phyloP scores from a whole-genome alignment of 2,329 filamentous ascomycete genomes.

The Cryphonectria naterciae region DNA sequence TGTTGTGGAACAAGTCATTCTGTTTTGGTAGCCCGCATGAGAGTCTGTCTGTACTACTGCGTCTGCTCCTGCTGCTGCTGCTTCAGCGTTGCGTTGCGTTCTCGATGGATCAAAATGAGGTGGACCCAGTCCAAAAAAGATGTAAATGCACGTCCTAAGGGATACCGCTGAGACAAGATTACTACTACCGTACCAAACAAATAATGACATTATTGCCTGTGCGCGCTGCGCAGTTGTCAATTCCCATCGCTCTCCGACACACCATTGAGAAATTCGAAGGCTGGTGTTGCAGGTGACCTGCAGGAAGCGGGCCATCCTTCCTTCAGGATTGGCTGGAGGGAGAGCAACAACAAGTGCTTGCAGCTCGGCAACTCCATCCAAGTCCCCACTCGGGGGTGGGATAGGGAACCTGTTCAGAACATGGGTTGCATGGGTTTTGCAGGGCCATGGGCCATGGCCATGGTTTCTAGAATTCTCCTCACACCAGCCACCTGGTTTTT shows the following conservation, averaged over 20 bases:
- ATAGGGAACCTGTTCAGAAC: neutral
- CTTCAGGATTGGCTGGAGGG: constrained; percentile 12
- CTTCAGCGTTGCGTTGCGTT: neutral
- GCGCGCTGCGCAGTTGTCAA: neutral
- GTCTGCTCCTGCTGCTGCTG: too few species aligned
- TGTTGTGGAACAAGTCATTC: neutral
- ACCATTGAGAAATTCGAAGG: constrained; percentile 12
- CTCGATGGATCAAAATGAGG: neutral
- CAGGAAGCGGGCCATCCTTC: constrained; percentile 14
- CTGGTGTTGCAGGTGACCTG: constrained; percentile 17
- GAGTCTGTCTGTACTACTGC: too few species aligned
- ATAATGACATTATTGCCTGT: constrained; percentile 1
- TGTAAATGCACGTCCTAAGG: neutral
- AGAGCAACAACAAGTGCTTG: constrained; percentile 3
- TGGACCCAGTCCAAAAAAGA: neutral
- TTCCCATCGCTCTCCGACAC: neutral
- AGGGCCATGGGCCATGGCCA: neutral
- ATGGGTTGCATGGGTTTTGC: neutral
- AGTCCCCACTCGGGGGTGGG: neutral
- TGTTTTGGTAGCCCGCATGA: neutral
- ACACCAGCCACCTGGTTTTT: neutral
- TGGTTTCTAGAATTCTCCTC: constrained; percentile 4
- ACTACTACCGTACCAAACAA: neutral
- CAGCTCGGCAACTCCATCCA: neutral
- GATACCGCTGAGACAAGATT: neutral